Evolutionary conservation across 2,329 filamentous ascomycete genomes (phyloP).

Genomic region (Talaromyces sp.): DNA sequence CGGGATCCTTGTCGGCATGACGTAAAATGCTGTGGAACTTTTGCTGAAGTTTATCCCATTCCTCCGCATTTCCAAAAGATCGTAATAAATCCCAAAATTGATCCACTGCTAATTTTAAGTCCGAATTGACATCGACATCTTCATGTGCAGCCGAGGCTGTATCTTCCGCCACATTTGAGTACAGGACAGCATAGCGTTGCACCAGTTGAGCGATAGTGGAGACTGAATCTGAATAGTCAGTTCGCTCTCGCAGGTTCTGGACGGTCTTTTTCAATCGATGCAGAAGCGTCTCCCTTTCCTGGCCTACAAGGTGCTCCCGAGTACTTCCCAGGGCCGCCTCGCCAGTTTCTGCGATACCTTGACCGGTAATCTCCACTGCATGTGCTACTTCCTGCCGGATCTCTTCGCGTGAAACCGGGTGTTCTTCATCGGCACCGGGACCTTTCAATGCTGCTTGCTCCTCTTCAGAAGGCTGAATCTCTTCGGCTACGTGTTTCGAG

Average conservation of each 20-base stretch:
- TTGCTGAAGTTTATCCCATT: conserved; percentile 75
- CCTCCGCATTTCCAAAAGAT: conserved; percentile 72
- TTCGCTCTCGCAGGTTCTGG: conserved; percentile 70
- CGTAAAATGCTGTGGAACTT: conserved; percentile 71
- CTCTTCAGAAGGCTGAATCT: conserved; percentile 68
- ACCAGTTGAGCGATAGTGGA: conserved; percentile 75
- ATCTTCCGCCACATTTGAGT: conserved; percentile 72
- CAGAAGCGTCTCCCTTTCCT: conserved; percentile 72
- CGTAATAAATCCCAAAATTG: conserved; percentile 81
- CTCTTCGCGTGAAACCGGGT: conserved; percentile 63
- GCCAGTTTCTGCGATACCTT: conserved; percentile 42
- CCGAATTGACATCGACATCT: conserved; percentile 72
- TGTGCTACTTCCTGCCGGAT: conserved; percentile 61
- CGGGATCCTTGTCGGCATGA: conserved; percentile 74
- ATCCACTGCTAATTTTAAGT: conserved; percentile 72
- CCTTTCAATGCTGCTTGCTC: conserved; percentile 58
- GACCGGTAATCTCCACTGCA: conserved; percentile 48
- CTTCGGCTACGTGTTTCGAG: conserved; percentile 72
- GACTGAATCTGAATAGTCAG: conserved; percentile 84
- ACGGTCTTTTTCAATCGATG: conserved; percentile 77
- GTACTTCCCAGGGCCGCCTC: conserved; percentile 69
- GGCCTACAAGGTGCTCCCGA: conserved; percentile 71
- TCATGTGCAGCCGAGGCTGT: conserved; percentile 68
- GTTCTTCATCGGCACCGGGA: conserved; percentile 47
- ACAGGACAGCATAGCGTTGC: conserved; percentile 75